Percentiles rank a stretch among this genome's conserved stretches.
Evolutionary conservation across 768 basidiomycete species (phyloP).

Genomic region (Boletus barrowsii): DNA sequence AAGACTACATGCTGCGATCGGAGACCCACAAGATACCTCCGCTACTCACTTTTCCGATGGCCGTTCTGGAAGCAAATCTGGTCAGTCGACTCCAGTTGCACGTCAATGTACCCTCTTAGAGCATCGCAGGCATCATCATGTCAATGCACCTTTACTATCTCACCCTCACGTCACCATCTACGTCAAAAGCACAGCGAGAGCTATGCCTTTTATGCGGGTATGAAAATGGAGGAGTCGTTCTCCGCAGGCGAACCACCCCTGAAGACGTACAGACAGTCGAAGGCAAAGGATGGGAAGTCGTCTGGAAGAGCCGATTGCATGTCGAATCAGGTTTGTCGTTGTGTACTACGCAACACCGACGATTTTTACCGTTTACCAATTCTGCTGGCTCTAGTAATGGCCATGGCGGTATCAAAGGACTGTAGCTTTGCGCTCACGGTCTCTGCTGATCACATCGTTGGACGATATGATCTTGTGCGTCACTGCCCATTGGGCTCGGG

Average conservation of each 20-base stretch:
- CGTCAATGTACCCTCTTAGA: background rate
- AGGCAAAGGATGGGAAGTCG: conserved; percentile 67
- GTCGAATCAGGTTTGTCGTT: conserved; percentile 62
- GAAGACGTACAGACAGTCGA: conserved; percentile 48
- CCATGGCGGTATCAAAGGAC: conserved; percentile 66
- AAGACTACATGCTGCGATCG: conserved; percentile 83
- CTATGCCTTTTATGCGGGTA: conserved; percentile 73
- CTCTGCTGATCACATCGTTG: conserved; percentile 80
- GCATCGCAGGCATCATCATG: conserved; percentile 81
- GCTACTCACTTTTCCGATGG: conserved; percentile 36
- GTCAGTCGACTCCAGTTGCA: conserved; percentile 32
- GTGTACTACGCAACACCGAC: background rate
- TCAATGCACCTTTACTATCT: conserved; percentile 63
- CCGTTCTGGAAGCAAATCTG: conserved; percentile 53
- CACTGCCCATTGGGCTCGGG: background rate
- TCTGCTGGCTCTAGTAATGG: conserved; percentile 62
- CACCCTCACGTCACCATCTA: conserved; percentile 30
- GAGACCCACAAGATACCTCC: conserved; percentile 45
- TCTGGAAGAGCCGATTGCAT: conserved; percentile 69
- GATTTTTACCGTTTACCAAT: background rate
- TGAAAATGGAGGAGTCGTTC: conserved; percentile 83
- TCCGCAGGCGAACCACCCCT: conserved; percentile 49
- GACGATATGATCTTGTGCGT: conserved; percentile 58
- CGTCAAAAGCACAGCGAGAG: conserved; percentile 31
- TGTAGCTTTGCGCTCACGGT: conserved; percentile 68